Evolutionary conservation across 2,329 filamentous ascomycete species (phyloP).

Genomic region (Fusarium dlaminii): DNA sequence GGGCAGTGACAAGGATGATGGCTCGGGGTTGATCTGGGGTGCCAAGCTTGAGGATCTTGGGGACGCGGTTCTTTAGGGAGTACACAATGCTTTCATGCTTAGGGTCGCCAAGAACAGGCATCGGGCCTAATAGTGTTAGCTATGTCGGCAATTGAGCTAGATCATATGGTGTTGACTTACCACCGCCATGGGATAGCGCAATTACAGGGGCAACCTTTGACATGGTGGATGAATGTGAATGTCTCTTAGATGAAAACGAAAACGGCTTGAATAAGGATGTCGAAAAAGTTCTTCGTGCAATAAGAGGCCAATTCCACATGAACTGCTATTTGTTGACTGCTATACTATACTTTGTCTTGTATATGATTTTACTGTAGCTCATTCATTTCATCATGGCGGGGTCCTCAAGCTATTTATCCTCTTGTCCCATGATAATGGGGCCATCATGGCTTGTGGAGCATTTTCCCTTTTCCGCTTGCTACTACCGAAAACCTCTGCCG

Average conservation of each 20-base stretch:
- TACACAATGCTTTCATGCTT: slow-evolving; percentile 59
- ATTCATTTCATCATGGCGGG: slow-evolving; percentile 6
- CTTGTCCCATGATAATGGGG: slow-evolving; percentile 9
- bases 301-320: slow-evolving; percentile 25
- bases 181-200: slow-evolving; percentile 61
- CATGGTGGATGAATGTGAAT: slow-evolving; percentile 45
- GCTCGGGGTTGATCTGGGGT: slow-evolving; percentile 60
- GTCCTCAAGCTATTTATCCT: slow-evolving; percentile 28
- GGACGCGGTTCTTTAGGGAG: slow-evolving; percentile 63
- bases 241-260: neutral
- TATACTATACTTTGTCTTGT: neutral
- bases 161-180: slow-evolving; percentile 38
- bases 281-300: slow-evolving; percentile 10
- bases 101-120: slow-evolving; percentile 67
- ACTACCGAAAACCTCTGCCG: slow-evolving; percentile 11
- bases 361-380: neutral
- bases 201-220: slow-evolving; percentile 54
- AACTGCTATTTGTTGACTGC: neutral
- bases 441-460: slow-evolving; percentile 37
- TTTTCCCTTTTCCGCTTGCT: slow-evolving; percentile 19
- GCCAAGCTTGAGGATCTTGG: slow-evolving; percentile 63
- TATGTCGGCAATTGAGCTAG: neutral
- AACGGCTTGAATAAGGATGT: neutral
- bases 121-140: slow-evolving; percentile 53
- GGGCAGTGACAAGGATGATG: slow-evolving; percentile 67